phyloP scores from a whole-genome alignment of 1,284 basidiomycete species.

The Cystobasidium pallidum region DNA sequence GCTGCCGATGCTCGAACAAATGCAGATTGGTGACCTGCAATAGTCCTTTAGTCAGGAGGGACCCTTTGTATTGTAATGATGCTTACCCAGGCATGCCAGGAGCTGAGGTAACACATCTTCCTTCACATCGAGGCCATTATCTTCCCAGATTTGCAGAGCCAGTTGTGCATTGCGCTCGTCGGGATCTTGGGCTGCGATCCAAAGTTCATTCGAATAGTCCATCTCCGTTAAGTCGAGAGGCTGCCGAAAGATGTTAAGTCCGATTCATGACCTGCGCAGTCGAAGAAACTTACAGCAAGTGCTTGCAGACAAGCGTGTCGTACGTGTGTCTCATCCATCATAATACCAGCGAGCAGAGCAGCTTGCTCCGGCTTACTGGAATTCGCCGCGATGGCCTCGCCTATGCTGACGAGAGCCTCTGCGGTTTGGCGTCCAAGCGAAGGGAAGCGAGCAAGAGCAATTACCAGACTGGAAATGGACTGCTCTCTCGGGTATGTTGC shows the following conservation, averaged over 20 bases:
- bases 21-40: conserved; percentile 71
- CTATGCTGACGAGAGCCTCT: conserved; percentile 78
- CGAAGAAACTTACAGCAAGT: conserved; percentile 66
- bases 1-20: conserved; percentile 81
- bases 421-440: conserved; percentile 84
- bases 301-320: conserved; percentile 89
- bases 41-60: neutral
- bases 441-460: conserved; percentile 76
- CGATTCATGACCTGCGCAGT: conserved; percentile 4
- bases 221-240: conserved; percentile 92
- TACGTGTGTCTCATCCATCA: conserved; percentile 86
- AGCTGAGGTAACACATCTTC: conserved; percentile 71
- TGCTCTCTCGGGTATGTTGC: conserved; percentile 71
- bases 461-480: conserved; percentile 73
- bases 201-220: conserved; percentile 87
- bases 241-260: conserved; percentile 58
- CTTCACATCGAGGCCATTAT: conserved; percentile 89
- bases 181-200: conserved; percentile 86
- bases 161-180: conserved; percentile 89
- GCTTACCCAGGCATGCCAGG: conserved; percentile 71
- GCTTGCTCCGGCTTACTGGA: conserved; percentile 68
- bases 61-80: neutral
- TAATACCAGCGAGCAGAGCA: conserved; percentile 71
- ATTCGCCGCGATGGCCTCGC: conserved; percentile 74
- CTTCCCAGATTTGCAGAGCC: conserved; percentile 87